A percentile compares a stretch with the other conserved stretches of the same genome.
phyloP scores from a whole-genome alignment of 2,329 filamentous ascomycete genomes.

The Neodidymelliopsis sp. region DNA sequence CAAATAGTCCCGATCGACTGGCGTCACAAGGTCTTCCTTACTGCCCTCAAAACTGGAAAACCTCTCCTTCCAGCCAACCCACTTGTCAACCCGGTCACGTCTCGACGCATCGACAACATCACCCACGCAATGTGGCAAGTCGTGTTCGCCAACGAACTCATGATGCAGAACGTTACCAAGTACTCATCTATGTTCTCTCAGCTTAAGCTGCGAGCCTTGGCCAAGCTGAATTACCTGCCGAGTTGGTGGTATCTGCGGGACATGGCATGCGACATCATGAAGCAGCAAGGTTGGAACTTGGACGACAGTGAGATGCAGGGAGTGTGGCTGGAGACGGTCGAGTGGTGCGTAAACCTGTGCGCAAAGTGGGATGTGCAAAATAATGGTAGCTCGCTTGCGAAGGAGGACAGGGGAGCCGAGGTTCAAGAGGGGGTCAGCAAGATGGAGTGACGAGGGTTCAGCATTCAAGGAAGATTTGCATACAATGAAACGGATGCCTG shows the following conservation, averaged over 20 bases:
- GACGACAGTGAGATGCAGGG: conserved; percentile 21
- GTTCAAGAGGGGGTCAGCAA: background rate
- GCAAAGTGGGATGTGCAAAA: background rate
- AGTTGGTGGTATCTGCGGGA: conserved; percentile 34
- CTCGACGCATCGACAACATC: conserved; percentile 12
- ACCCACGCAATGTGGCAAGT: conserved; percentile 26
- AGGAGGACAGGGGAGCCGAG: background rate
- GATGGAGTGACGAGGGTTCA: background rate
- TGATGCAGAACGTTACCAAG: conserved; percentile 10
- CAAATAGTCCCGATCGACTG: background rate
- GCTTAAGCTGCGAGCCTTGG: conserved; percentile 25
- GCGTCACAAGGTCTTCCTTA: background rate
- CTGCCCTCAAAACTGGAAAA: background rate
- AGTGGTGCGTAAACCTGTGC: conserved; percentile 1
- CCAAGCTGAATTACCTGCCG: conserved; percentile 28
- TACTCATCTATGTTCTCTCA: conserved; percentile 17
- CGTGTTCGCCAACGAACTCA: conserved; percentile 5
- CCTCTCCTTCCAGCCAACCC: background rate
- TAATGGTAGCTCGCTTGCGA: background rate
- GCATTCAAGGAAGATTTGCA: background rate
- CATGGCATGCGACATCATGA: background rate
- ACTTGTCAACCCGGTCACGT: background rate
- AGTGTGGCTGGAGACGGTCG: conserved; percentile 8
- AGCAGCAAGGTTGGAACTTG: background rate
- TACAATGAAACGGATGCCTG: background rate